Base-by-base conservation (phyloP, 768 basidiomycete genomes). In the Suillus variegatus region DNA sequence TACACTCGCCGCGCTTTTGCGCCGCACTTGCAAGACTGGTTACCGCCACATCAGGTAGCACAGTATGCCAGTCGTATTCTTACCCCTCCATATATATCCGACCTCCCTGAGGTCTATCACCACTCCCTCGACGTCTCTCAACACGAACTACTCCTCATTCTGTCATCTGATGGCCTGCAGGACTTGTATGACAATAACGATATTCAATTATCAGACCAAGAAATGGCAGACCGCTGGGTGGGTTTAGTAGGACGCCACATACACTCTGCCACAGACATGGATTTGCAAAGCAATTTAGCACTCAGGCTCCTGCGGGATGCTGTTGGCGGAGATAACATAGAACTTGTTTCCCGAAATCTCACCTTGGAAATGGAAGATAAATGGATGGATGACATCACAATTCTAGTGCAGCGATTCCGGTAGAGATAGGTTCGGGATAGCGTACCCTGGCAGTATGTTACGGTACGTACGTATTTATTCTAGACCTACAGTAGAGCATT, bases 331-430 rank as follows among this genome's bases (percentile, higher is more conserved):
- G 73, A 77, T 18, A 76, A 85, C 65, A 65, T 69, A 14, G 72
- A 76, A 20, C 72, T 76, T 6, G 78, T 76, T 14, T 84, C 83
- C n/a, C 76, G 78, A 66, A 79, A 78, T 52, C 62, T 84, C 40
- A 85, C 83, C 9, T 74, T 84, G 52, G 84, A 84, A 72, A 84
- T 83, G 78, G 80, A 80, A 63, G 82, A 81, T 46, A 77, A 78
- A 63, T 84, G 82, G 83, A 80, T 84, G 73, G 84, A 84, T 66
- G 83, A 84, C 65, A 78, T 81, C 22, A 84, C 83, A 9, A 75
- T 84, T 32, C 64, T 84, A 25, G 78, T 85, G 58, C 82, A 82
- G 63, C 75, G 75, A 61, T 70, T 81, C 22, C 77, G 55, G 62
- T 44, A 49, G 51, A 35, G 41, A 40, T 13, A n/a, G 6, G 28